phyloP scores from a whole-genome alignment of 768 basidiomycete species.

The Mycena maculata region DNA sequence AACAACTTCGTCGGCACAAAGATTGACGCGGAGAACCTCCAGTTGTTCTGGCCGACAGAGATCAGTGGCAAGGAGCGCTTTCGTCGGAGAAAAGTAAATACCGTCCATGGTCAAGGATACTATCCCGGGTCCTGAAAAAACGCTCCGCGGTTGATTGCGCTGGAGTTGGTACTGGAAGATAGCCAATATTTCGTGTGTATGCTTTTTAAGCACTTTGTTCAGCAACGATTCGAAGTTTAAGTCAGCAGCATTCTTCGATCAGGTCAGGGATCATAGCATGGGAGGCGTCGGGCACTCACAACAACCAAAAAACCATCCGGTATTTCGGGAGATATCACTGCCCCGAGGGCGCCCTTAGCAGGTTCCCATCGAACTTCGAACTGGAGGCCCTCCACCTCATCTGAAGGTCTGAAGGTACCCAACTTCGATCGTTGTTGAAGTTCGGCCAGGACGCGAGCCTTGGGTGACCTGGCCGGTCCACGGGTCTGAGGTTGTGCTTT shows the following conservation, averaged over 20 bases:
- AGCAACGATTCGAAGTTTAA: conserved; percentile 83
- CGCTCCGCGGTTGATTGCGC: conserved; percentile 58
- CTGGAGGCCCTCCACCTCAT: conserved; percentile 76
- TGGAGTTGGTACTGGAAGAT: conserved; percentile 68
- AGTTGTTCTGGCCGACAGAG: conserved; percentile 54
- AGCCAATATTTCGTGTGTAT: conserved; percentile 71
- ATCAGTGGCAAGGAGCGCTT: background rate
- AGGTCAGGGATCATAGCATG: background rate
- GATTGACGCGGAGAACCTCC: conserved; percentile 71
- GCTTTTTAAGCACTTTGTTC: conserved; percentile 69
- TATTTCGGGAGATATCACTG: conserved; percentile 61
- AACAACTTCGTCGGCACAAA: conserved; percentile 83
- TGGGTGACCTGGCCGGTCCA: conserved; percentile 65
- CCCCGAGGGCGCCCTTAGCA: conserved; percentile 72
- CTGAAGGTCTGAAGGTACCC: conserved; percentile 66
- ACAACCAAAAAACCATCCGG: conserved; percentile 59
- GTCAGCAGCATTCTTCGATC: conserved; percentile 66
- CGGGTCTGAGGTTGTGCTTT: conserved; percentile 49
- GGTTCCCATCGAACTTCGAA: conserved; percentile 87
- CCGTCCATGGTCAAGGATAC: conserved; percentile 68
- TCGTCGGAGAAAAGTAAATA: conserved; percentile 37
- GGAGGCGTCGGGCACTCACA: conserved; percentile 56
- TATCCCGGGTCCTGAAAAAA: conserved; percentile 73
- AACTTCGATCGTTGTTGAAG: conserved; percentile 76
- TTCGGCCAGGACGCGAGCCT: conserved; percentile 65